Evolutionary conservation across 108 stramenopile species (phyloP).

Genomic region (Skeletonema marinoi): DNA sequence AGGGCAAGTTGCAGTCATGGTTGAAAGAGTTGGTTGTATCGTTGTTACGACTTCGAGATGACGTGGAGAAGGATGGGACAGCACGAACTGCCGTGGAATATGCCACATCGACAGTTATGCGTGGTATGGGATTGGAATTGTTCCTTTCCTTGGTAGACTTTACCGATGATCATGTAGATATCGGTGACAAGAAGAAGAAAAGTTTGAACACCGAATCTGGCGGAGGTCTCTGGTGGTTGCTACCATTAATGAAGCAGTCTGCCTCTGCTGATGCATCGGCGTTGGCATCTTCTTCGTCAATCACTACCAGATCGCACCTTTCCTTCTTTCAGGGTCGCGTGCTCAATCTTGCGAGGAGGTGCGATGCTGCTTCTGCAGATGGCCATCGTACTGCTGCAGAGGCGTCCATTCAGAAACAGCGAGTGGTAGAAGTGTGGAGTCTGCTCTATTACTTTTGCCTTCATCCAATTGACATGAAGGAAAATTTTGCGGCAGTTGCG

Average conservation of each 20-base stretch:
- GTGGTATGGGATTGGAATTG: conserved; percentile 66
- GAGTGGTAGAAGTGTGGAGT: conserved; percentile 75
- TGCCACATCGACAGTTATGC: conserved; percentile 58
- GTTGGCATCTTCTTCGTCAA: conserved; percentile 1
- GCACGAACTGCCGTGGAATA: conserved; percentile 59
- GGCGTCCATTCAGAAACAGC: conserved; percentile 30
- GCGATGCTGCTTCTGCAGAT: conserved; percentile 58
- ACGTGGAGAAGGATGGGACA: conserved; percentile 41
- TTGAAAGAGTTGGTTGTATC: conserved; percentile 43
- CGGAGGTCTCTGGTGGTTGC: conserved; percentile 61
- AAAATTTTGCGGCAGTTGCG: conserved; percentile 53
- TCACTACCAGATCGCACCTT: conserved; percentile 32
- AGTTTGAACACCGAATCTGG: conserved; percentile 33
- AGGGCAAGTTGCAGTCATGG: conserved; percentile 31
- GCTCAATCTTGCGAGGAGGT: conserved; percentile 63
- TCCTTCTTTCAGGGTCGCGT: conserved; percentile 72
- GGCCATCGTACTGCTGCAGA: conserved; percentile 50
- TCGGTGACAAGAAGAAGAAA: conserved; percentile 8
- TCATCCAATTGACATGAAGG: conserved; percentile 58
- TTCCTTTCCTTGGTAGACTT: conserved; percentile 59
- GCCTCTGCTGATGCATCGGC: conserved; percentile 15
- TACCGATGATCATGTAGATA: conserved; percentile 32
- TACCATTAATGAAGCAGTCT: conserved; percentile 63
- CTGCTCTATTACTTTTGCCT: conserved; percentile 72
- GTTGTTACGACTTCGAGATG: conserved; percentile 33